Evolutionary conservation across 495 filamentous ascomycete genomes (phyloP), one percentile per base, ranked within the genome.

Genomic region (Xylaria venustula): DNA sequence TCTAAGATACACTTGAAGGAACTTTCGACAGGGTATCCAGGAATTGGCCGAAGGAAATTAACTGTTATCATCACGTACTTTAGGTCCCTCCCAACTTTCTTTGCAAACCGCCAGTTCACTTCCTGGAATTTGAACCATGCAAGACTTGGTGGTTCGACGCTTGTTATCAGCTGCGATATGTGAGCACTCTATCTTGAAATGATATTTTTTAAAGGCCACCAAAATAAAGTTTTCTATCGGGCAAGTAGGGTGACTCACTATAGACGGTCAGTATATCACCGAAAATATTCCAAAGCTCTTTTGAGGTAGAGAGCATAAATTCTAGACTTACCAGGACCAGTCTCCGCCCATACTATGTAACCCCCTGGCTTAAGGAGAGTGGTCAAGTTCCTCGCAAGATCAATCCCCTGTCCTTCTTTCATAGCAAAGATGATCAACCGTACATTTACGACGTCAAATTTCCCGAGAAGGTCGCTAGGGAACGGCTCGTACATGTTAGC

Each of bases 361-460:
- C 57, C 57, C 25, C 57, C 47, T 4, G 57, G 47, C 25, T 60
- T 60, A 7, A 60, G 47, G 7, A 60, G 57, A 1, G 57, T 60
- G 34, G 52, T 50, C 17, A 60, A 25, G 14, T 60, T 60, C 22
- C 11, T 50, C 25, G 32, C 48, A 3, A 60, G 34, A 15, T 50
- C 36, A 19, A 3, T 20, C 6, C 46, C 48, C 7, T 20, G 8
- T 1, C 36, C 47, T 19, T 41, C 48, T 7, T 60, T 60, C 3
- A 60, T 26, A 15, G 57, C 57, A n/a, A 51, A 60, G 22, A 60
- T 25, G 25, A 60, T 60, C 0, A 30, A 36, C 22, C 57, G 45
- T 1, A 60, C 36, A 26, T 60, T 47, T 22, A 60, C 57, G 14
- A 60, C 47, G 36, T 60, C 57, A 20, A 60, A 60, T 15, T 51